Conservation (phyloP, 805 yeast species). For the Candida hispaniensis region DNA sequence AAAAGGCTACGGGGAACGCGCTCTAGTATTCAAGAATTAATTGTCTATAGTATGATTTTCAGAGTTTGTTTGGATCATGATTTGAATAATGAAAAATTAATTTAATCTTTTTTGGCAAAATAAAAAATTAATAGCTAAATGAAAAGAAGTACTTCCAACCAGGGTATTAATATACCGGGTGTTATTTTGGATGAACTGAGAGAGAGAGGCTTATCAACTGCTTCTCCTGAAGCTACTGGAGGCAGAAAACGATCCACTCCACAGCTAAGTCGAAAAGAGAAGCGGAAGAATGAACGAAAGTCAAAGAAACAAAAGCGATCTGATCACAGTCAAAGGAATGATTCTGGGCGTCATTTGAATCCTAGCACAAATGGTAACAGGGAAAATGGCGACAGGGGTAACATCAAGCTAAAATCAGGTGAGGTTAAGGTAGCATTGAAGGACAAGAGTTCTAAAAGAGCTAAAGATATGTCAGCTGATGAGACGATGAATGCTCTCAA, state of each 20-base stretch:
- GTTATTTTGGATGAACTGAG: constrained; percentile 14
- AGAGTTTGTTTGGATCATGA: neutral
- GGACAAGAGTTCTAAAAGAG: constrained; percentile 19
- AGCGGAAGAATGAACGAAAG: constrained; percentile 6
- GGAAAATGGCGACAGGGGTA: no score
- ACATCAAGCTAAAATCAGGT: no score
- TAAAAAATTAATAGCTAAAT: neutral
- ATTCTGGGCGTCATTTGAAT: no score
- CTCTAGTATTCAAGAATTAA: constrained; percentile 42
- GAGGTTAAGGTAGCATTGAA: no score
- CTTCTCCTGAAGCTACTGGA: constrained; percentile 41
- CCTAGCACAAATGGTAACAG: no score
- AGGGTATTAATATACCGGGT: constrained; percentile 13
- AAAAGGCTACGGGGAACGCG: constrained; percentile 37
- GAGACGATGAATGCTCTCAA: constrained; percentile 28
- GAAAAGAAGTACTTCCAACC: constrained; percentile 11
- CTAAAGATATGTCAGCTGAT: constrained; percentile 21
- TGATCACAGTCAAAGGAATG: no score
- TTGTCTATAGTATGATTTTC: neutral
- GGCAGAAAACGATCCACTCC: constrained; percentile 64
- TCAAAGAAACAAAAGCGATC: constrained; percentile 14
- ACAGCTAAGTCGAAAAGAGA: constrained; percentile 39
- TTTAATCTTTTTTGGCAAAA: neutral
- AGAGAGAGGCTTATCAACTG: constrained; percentile 7
- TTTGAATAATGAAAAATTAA: neutral